Base-by-base conservation (phyloP, 2,329 filamentous ascomycete genomes). In the Pestalotiopsis sp. region DNA sequence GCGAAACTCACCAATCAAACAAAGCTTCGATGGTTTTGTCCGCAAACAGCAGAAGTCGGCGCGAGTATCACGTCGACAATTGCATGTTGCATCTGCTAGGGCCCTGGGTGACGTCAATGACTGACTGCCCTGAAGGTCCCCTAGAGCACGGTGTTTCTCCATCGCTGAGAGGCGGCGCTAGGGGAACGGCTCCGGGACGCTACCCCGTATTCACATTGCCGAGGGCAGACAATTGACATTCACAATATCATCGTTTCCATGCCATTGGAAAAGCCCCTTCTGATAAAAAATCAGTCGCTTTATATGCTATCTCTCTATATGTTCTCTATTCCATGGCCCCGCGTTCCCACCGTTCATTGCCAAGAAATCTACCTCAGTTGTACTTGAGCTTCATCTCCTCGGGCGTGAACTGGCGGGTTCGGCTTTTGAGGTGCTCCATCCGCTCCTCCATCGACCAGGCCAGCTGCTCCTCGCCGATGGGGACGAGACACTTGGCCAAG, bases 401-500 rank as follows among this genome's bases (percentile, higher is more conserved):
- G 75, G 92, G 88, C 0, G 82, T 86, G 72, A 95, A 93, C 64
- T 80, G 82, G 57, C 85, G 82, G n/a, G 92, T 93, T 80, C 91
- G 90, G 20, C 82, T 84, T 72, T 84, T 85, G 70, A 94, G 80
- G 85, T 93, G 86, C 12, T 83, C 85, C 4, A 86, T 88, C 39
- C 88, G 83, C 78, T 93, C 87, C 38, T 90, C 86, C 71, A 91
- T 81, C 0, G 83, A 89, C 86, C 94, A 87, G 5, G 82, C 80
- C 56, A 91, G 88, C 81, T 95, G 93, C 56, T 67, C 70, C 1
- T 88, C 84, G 0, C 92, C 92, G 52, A 95, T 91, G 0, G 93
- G 93, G 14, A 95, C 91, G 62, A 95, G 77, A 70, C 92, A 91
- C 66, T 84, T 84, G 1, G 92, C 92, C 11, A 95, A 84, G 66